Percentiles rank a stretch among this genome's conserved stretches.
These are phyloP conservation scores for Candida insectorum DNA, from an alignment of 805 yeast genomes.

Conservation along the genomic window DNA sequence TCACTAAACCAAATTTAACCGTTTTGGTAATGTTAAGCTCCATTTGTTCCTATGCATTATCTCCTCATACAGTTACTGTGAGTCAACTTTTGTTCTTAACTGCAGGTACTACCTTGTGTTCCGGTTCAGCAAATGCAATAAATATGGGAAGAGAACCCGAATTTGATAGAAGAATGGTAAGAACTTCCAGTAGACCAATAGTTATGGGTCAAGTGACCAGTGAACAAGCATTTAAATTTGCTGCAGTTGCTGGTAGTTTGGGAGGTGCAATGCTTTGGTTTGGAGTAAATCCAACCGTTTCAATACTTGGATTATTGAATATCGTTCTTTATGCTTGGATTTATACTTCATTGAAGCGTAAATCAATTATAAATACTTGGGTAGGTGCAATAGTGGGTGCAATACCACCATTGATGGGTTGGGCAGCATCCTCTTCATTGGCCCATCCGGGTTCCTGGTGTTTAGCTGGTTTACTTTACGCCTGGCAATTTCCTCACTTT, in stretches of 20 bases:
- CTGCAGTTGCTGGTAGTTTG: constrained; percentile 63
- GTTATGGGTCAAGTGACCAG: constrained; percentile 79
- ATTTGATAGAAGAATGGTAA: constrained; percentile 79
- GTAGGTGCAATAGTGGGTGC: constrained; percentile 99
- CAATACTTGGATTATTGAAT: constrained; percentile 74
- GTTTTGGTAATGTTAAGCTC: constrained; percentile 86
- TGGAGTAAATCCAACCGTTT: constrained; percentile 87
- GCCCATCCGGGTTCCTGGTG: constrained; percentile 94
- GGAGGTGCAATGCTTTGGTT: constrained; percentile 67
- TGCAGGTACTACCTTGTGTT: constrained; percentile 79
- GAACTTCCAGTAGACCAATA: constrained; percentile 88
- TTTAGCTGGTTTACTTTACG: constrained; percentile 81
- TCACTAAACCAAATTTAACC: constrained; percentile 89
- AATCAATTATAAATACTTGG: constrained; percentile 89
- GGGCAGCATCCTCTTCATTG: constrained; percentile 83
- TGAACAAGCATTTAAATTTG: constrained; percentile 75
- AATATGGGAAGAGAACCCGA: constrained; percentile 96
- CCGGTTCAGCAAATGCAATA: constrained; percentile 94
- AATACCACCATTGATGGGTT: constrained; percentile 97
- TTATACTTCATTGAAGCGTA: constrained; percentile 86
- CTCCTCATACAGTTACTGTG: constrained; percentile 78
- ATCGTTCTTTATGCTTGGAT: constrained; percentile 84
- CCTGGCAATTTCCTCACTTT: constrained; percentile 99
- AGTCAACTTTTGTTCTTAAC: constrained; percentile 70
- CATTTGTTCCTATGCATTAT: constrained; percentile 88